phyloP scores from a whole-genome alignment of 2,329 filamentous ascomycete genomes.

The Corinectria fuckeliana region DNA sequence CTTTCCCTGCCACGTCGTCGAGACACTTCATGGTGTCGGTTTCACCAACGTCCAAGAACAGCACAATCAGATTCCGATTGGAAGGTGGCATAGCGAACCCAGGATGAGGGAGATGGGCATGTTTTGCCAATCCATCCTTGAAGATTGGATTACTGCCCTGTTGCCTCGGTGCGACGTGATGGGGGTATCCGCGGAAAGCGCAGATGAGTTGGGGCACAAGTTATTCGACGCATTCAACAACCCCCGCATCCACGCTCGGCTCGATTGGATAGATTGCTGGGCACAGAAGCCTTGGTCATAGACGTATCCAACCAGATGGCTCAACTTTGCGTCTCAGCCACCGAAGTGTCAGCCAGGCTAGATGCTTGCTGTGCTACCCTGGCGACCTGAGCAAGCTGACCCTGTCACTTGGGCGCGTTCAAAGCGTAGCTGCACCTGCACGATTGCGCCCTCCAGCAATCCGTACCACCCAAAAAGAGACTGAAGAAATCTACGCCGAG shows the following conservation, averaged over 20 bases:
- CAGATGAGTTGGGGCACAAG: slow-evolving; percentile 40
- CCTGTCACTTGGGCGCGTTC: slow-evolving; percentile 18
- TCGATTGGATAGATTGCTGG: slow-evolving; percentile 48
- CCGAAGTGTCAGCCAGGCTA: background rate
- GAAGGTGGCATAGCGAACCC: slow-evolving; percentile 46
- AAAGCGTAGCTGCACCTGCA: slow-evolving; percentile 20
- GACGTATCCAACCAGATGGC: slow-evolving; percentile 3
- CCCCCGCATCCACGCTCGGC: slow-evolving; percentile 41
- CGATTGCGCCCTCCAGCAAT: slow-evolving; percentile 9
- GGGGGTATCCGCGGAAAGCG: slow-evolving; percentile 44
- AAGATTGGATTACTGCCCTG: slow-evolving; percentile 45
- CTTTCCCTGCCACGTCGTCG: slow-evolving; percentile 38
- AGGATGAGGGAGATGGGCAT: slow-evolving; percentile 47
- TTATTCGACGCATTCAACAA: slow-evolving; percentile 43
- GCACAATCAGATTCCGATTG: slow-evolving; percentile 43
- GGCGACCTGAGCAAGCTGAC: too few species aligned
- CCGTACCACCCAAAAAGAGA: slow-evolving; percentile 12
- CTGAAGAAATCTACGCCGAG: background rate
- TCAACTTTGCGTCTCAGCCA: background rate
- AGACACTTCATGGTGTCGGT: slow-evolving; percentile 41
- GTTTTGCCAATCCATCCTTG: slow-evolving; percentile 44
- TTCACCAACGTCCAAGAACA: slow-evolving; percentile 43
- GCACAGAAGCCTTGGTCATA: slow-evolving; percentile 45
- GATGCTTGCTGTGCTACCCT: background rate
- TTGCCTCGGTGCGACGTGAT: slow-evolving; percentile 42